Percentiles rank a stretch among this genome's conserved stretches.
phyloP scores from a whole-genome alignment of 2,329 filamentous ascomycete genomes.

The Xylaria polymorpha region DNA sequence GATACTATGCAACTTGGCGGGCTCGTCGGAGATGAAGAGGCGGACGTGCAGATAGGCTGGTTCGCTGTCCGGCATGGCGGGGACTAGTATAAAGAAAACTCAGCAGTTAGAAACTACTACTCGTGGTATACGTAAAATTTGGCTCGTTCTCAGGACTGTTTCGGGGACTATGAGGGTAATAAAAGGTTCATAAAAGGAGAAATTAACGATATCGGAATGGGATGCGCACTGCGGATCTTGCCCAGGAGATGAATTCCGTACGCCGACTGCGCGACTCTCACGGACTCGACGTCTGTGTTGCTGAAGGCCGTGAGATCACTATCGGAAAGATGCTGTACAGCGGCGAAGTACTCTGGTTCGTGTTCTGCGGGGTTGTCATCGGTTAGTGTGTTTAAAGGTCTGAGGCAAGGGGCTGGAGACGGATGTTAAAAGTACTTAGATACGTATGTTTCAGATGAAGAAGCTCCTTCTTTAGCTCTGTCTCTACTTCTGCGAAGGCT shows the following conservation, averaged over 20 bases:
- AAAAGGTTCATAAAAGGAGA: background rate
- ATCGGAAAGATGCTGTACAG: constrained; percentile 56
- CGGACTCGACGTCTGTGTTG: constrained; percentile 56
- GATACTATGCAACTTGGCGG: constrained; percentile 59
- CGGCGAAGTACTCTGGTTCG: constrained; percentile 66
- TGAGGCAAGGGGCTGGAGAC: background rate
- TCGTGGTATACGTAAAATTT: background rate
- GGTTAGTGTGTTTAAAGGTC: background rate
- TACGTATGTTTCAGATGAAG: constrained; percentile 55
- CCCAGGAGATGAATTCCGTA: constrained; percentile 63
- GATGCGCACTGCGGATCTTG: constrained; percentile 54
- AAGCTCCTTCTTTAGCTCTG: constrained; percentile 63
- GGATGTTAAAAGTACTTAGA: constrained; percentile 35
- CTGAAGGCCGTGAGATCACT: constrained; percentile 53
- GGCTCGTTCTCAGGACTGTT: background rate
- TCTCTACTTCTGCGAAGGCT: constrained; percentile 61
- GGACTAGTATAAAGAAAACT: constrained; percentile 46
- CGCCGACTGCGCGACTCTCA: constrained; percentile 59
- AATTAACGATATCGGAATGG: background rate
- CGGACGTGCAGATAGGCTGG: constrained; percentile 61
- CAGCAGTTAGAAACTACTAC: background rate
- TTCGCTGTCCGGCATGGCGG: constrained; percentile 53
- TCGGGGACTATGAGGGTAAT: background rate
- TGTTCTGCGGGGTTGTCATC: constrained; percentile 55
- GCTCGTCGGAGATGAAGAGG: constrained; percentile 57